Percentiles rank a stretch among this genome's conserved stretches.
Conservation (phyloP, 2,329 filamentous ascomycete genomes). For the Neoarthrinium moseri region DNA sequence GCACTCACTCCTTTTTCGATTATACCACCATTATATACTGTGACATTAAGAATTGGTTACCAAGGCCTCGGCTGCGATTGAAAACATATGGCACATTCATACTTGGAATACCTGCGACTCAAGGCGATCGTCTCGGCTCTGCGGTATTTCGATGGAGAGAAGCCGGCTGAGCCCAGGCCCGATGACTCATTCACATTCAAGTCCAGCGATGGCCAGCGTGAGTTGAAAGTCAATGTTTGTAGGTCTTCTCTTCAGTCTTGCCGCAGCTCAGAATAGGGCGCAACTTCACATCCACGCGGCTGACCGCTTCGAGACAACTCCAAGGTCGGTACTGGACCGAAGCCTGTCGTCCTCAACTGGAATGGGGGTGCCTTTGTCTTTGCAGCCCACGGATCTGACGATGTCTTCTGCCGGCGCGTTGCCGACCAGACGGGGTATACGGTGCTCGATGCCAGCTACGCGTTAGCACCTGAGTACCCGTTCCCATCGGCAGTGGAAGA, state of each 20-base stretch:
- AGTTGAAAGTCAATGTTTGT: neutral
- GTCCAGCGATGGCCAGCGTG: neutral
- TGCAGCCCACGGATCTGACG: slow-evolving; percentile 36
- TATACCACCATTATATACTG: too few species aligned
- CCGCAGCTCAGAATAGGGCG: too few species aligned
- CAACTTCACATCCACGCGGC: too few species aligned
- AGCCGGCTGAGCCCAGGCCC: neutral
- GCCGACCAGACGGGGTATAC: slow-evolving; percentile 22
- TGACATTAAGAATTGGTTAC: too few species aligned
- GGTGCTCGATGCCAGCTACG: slow-evolving; percentile 34
- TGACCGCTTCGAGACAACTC: neutral
- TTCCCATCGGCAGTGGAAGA: slow-evolving; percentile 32
- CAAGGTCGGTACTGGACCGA: neutral
- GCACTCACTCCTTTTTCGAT: too few species aligned
- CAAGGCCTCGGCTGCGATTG: neutral
- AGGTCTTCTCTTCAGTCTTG: neutral
- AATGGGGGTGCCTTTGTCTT: slow-evolving; percentile 33
- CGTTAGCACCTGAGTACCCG: slow-evolving; percentile 35
- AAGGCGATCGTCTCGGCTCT: neutral
- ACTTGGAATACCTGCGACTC: neutral
- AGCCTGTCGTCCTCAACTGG: slow-evolving; percentile 34
- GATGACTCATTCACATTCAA: neutral
- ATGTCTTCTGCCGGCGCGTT: slow-evolving; percentile 33
- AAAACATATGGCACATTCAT: neutral
- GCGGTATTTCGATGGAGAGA: neutral